phyloP scores from a whole-genome alignment of 2,329 filamentous ascomycete genomes.

The Aureobasidium uvarum region DNA sequence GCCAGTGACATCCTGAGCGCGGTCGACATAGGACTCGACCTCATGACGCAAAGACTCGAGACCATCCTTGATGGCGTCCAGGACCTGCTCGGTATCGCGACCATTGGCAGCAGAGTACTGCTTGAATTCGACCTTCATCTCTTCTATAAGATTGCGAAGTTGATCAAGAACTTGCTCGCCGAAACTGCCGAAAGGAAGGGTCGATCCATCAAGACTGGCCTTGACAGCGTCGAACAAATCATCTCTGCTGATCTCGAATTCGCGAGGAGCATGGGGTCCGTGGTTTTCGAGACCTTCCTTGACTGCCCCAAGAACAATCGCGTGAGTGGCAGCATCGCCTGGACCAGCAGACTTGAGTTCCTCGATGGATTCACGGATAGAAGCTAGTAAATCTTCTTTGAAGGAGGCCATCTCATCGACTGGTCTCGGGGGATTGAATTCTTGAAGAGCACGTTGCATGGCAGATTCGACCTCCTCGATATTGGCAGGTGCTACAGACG shows the following conservation, averaged over 20 bases:
- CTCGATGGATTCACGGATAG: conserved; percentile 81
- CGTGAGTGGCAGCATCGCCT: conserved; percentile 51
- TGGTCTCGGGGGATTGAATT: conserved; percentile 72
- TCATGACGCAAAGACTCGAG: conserved; percentile 76
- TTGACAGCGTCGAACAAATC: conserved; percentile 60
- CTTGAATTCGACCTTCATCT: conserved; percentile 66
- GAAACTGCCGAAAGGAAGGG: conserved; percentile 52
- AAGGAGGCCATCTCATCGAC: conserved; percentile 68
- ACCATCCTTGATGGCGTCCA: conserved; percentile 84
- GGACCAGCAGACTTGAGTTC: conserved; percentile 63
- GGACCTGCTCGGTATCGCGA: conserved; percentile 79
- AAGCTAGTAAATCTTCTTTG: conserved; percentile 77
- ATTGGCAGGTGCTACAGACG: conserved; percentile 46
- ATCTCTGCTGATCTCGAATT: conserved; percentile 51
- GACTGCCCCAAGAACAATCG: conserved; percentile 58
- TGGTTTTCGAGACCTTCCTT: conserved; percentile 57
- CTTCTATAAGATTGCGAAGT: conserved; percentile 58
- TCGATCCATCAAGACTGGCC: conserved; percentile 55
- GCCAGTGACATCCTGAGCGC: conserved; percentile 63
- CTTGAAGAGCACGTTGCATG: conserved; percentile 79
- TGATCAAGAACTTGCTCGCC: conserved; percentile 60
- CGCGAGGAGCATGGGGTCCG: conserved; percentile 41
- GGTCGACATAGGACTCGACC: conserved; percentile 78
- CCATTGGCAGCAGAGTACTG: conserved; percentile 77
- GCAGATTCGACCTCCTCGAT: conserved; percentile 83